A percentile compares a stretch with the other conserved stretches of the same genome.
These are phyloP conservation scores for Cinchona pubescens DNA, from an alignment of 257 asterid genomes.

Conservation along the genomic window DNA sequence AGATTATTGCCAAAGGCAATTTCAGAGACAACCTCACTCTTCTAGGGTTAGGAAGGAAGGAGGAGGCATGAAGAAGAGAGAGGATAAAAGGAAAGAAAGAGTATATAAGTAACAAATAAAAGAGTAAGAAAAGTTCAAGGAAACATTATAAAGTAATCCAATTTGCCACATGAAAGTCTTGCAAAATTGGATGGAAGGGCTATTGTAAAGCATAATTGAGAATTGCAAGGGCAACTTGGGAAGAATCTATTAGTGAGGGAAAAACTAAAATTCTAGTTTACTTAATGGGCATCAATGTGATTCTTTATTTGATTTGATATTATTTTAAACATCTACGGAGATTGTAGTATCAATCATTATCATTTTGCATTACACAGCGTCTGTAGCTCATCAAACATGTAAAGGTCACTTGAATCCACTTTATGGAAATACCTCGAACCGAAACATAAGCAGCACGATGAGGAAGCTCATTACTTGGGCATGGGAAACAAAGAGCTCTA, in stretches of 20 bases:
- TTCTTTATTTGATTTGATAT: neutral
- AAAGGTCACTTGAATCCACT: neutral
- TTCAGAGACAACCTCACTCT: neutral
- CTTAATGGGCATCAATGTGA: neutral
- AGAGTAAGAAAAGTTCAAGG: too few relatives aligned
- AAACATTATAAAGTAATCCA: too few relatives aligned
- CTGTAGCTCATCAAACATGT: slow-evolving; percentile 7
- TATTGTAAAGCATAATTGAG: neutral
- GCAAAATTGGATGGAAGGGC: too few relatives aligned
- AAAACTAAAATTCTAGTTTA: neutral
- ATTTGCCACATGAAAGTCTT: too few relatives aligned
- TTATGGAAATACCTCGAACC: slow-evolving; percentile 66
- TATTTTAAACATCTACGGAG: neutral
- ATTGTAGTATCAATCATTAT: neutral
- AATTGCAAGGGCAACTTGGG: neutral
- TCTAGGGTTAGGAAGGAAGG: neutral
- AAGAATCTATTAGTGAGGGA: neutral
- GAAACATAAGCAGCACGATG: slow-evolving; percentile 67
- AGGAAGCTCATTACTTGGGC: slow-evolving; percentile 82
- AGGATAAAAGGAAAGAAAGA: too few relatives aligned
- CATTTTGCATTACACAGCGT: neutral
- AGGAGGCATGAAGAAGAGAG: neutral
- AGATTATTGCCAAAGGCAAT: neutral
- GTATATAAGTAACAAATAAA: neutral
- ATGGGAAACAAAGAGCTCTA: slow-evolving; percentile 67